Evolutionary conservation across 768 basidiomycete genomes (phyloP).

Genomic region (Hericium erinaceus): DNA sequence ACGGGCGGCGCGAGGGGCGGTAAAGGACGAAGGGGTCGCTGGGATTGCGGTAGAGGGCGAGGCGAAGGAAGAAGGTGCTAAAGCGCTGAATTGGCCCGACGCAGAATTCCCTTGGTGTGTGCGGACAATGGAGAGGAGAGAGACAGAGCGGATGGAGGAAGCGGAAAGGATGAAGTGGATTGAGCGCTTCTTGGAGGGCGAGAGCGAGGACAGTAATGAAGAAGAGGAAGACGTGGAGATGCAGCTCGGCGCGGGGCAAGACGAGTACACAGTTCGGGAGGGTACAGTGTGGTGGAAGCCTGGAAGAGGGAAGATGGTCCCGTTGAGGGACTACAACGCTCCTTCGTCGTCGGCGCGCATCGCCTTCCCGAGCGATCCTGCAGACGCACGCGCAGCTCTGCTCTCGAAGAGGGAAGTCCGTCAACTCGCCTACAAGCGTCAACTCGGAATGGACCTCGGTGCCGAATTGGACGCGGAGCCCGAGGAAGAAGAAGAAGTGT

Average conservation of each 20-base stretch:
- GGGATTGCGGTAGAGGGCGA: neutral
- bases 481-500: constrained; percentile 44
- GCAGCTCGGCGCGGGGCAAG: constrained; percentile 16
- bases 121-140: constrained; percentile 44
- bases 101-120: constrained; percentile 70
- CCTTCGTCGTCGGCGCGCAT: constrained; percentile 21
- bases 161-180: constrained; percentile 58
- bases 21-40: neutral
- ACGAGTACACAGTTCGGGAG: constrained; percentile 7
- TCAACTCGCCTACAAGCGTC: constrained; percentile 42
- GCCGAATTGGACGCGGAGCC: constrained; percentile 25
- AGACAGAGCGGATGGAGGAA: constrained; percentile 42
- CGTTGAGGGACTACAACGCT: constrained; percentile 33
- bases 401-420: constrained; percentile 65
- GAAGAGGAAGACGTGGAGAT: constrained; percentile 25
- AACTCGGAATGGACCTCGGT: constrained; percentile 24
- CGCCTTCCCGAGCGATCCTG: constrained; percentile 56
- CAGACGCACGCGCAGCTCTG: constrained; percentile 66
- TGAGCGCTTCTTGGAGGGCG: constrained; percentile 62
- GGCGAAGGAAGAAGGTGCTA: constrained; percentile 2
- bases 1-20: neutral
- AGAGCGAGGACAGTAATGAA: constrained; percentile 33
- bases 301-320: constrained; percentile 56
- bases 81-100: constrained; percentile 71
- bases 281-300: constrained; percentile 21